phyloP scores from a whole-genome alignment of 257 asterid genomes.

The Solanum bulbocastanum region DNA sequence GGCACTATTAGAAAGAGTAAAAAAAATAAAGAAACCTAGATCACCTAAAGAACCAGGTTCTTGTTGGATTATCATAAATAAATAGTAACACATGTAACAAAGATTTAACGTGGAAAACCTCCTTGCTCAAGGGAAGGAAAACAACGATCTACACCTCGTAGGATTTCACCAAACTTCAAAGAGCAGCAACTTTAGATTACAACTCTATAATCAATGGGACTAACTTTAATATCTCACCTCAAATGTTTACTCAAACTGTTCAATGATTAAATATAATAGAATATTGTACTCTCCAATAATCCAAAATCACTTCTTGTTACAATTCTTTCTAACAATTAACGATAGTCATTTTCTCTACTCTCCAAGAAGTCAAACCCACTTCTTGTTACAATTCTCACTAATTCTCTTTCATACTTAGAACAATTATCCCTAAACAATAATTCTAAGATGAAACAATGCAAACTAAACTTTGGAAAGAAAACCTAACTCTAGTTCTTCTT shows the following conservation, averaged over 20 bases:
- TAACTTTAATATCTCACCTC: neutral
- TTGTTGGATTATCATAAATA: no score
- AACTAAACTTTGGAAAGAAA: neutral
- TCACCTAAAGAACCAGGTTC: neutral
- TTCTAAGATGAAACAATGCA: neutral
- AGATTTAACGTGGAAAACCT: neutral
- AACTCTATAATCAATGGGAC: neutral
- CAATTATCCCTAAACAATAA: neutral
- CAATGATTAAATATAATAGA: no score
- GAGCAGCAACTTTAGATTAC: neutral
- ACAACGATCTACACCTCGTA: rapidly evolving
- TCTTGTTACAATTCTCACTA: neutral
- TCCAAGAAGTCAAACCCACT: neutral
- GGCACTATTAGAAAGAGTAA: no score
- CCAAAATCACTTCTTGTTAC: neutral
- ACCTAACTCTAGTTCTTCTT: neutral
- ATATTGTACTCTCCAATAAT: neutral
- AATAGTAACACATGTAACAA: neutral
- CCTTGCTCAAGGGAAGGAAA: neutral
- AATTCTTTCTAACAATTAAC: neutral
- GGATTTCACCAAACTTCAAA: neutral
- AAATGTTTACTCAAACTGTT: neutral
- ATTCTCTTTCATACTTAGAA: neutral
- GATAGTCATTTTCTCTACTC: neutral
- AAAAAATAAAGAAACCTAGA: no score